Evolutionary conservation across 2,329 filamentous ascomycete species (phyloP), one percentile per base, ranked within the genome.

Genomic region (Hypomyces perniciosus): DNA sequence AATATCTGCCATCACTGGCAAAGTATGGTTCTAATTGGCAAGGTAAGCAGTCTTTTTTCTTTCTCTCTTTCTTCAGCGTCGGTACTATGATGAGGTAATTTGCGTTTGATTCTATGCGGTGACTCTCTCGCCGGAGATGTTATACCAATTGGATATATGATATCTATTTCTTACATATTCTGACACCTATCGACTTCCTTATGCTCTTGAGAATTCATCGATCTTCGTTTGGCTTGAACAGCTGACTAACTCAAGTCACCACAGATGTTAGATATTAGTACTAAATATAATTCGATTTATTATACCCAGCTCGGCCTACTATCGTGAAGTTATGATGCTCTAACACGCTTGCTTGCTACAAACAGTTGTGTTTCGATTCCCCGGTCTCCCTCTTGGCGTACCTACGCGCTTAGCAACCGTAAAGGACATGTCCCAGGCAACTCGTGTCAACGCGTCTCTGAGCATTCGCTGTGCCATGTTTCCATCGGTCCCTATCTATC

Each of bases 81-180:
- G 44, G 53, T 56, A 68, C 61, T 61, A 86, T 88, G 91, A 96
- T 95, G 90, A 86, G 77, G 88, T 69, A 96, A 96, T 96, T 96
- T 96, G 90, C 91, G 90, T 92, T 92, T 95, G 90, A 96, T 86
- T 80, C 78, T 74, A 71, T 71, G 71, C 76, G 83, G 83, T 91
- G 90, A 89, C 79, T 75, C 87, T 83, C 90, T 73, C 86, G 90
- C 91, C 90, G 82, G 90, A 83, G 88, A 79, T 77, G 86, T 85
- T 79, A 85, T 85, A 90, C 84, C 85, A 78, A 74, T 67, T 73
- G 75, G 79, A 74, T 68, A 81, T 70, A 76, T 95, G 90, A 96
- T 87, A 95, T 88, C 90, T 73, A 84, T 67, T 83, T 92, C 90
- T 96, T 96, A 96, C 90, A 95, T 96, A 95, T 96, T 89, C 90